Percentiles rank a stretch among this genome's conserved stretches.
These are phyloP conservation scores for Malassezia arunalokei DNA, from an alignment of 1,284 basidiomycete genomes.

Conservation along the genomic window DNA sequence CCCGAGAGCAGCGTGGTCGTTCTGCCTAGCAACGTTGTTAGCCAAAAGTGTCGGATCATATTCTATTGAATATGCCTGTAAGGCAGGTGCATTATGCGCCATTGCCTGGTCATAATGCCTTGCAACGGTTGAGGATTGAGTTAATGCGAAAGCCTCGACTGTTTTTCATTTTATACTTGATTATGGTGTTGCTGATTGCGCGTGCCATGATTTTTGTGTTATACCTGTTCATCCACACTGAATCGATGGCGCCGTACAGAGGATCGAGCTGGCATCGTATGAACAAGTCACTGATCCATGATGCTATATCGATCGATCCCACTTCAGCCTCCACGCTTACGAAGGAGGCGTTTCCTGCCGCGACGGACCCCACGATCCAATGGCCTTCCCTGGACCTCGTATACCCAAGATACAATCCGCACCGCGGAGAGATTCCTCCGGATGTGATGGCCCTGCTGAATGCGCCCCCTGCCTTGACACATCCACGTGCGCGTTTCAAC, in stretches of 20 bases:
- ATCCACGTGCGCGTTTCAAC: conserved; percentile 5
- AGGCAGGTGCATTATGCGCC: not conserved
- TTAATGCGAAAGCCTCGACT: not conserved
- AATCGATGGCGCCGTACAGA: not conserved
- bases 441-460: conserved; percentile 18
- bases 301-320: not conserved
- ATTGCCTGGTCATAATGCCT: not conserved
- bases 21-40: no score
- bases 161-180: not conserved
- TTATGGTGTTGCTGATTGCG: not conserved
- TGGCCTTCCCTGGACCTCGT: not conserved
- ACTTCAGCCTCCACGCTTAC: not conserved
- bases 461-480: conserved; percentile 18
- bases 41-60: no score
- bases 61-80: no score
- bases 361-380: not conserved
- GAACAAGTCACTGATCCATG: not conserved
- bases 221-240: not conserved
- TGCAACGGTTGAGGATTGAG: not conserved
- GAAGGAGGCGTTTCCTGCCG: conserved; percentile 1
- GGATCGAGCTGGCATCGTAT: not conserved
- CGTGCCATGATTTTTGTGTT: not conserved
- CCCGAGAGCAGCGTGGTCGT: no score
- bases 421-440: conserved; percentile 25
- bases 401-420: conserved; percentile 25